These are phyloP conservation scores for Backusella morwellensis DNA, from an alignment of 192 early-diverging fungal genomes.

Conservation along the genomic window DNA sequence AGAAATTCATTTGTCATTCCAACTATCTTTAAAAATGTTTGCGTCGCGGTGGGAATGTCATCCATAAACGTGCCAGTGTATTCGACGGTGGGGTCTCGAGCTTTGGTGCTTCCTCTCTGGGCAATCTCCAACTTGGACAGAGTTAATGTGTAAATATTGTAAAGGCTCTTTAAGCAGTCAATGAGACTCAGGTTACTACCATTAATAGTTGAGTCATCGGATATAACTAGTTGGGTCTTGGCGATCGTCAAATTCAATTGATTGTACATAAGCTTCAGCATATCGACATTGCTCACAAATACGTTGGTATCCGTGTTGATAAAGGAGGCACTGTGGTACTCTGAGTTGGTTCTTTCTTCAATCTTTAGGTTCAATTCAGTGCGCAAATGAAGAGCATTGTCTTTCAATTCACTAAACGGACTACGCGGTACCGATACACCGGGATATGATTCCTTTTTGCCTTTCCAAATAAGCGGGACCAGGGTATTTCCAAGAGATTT, in stretches of 20 bases:
- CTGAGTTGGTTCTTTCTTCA: neutral
- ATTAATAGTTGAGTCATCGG: neutral
- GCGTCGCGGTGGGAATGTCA: constrained; percentile 55
- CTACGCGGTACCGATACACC: constrained; percentile 40
- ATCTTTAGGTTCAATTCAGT: neutral
- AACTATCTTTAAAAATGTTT: constrained; percentile 70
- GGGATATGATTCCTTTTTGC: constrained; percentile 56
- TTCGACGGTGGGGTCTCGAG: constrained; percentile 22
- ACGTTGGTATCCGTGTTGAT: neutral
- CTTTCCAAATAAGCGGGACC: constrained; percentile 72
- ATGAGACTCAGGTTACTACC: neutral
- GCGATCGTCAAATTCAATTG: neutral
- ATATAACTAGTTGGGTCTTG: neutral
- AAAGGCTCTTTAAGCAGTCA: constrained; percentile 41
- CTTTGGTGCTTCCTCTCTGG: constrained; percentile 57
- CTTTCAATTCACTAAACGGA: neutral
- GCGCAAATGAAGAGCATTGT: neutral
- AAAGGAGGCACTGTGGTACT: neutral
- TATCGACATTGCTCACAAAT: neutral
- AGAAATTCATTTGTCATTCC: constrained; percentile 44
- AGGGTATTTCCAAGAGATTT: constrained; percentile 90
- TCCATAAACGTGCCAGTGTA: constrained; percentile 57
- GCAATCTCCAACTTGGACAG: constrained; percentile 68
- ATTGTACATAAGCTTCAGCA: neutral
- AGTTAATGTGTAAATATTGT: constrained; percentile 63